Evolutionary conservation across 2,329 filamentous ascomycete genomes (phyloP).

Genomic region (Davidsoniella eucalypti): DNA sequence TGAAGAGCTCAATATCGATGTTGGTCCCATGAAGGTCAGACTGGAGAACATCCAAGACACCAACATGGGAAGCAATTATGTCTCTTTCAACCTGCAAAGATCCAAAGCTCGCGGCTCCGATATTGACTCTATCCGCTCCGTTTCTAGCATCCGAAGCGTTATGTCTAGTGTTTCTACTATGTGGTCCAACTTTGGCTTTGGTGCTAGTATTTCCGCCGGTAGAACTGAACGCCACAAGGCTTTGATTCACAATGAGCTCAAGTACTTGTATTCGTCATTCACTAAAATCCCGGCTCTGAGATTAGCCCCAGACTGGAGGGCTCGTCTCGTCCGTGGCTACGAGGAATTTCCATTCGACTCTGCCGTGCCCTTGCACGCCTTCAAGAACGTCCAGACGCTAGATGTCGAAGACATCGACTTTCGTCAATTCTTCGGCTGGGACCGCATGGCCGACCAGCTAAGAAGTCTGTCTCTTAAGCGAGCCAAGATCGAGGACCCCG

Average conservation of each 20-base stretch:
- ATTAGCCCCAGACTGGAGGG: constrained; percentile 82
- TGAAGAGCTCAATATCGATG: constrained; percentile 76
- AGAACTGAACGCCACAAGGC: constrained; percentile 83
- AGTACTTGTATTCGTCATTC: constrained; percentile 94
- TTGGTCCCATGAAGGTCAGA: constrained; percentile 91
- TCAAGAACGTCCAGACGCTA: constrained; percentile 89
- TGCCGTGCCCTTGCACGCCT: constrained; percentile 86
- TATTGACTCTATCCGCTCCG: constrained; percentile 81
- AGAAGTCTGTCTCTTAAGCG: constrained; percentile 78
- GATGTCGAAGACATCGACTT: constrained; percentile 95
- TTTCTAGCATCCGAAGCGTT: constrained; percentile 90
- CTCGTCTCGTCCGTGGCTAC: constrained; percentile 76
- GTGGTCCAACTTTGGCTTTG: constrained; percentile 77
- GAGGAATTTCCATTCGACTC: constrained; percentile 98
- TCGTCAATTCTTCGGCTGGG: constrained; percentile 94
- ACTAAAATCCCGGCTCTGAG: constrained; percentile 92
- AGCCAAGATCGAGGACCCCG: constrained; percentile 74
- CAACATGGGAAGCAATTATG: constrained; percentile 75
- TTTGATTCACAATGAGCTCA: constrained; percentile 70
- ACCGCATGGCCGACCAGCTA: constrained; percentile 79
- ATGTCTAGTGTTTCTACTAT: constrained; percentile 93
- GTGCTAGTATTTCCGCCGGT: constrained; percentile 60
- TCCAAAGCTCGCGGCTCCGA: constrained; percentile 67
- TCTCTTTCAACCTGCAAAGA: constrained; percentile 79
- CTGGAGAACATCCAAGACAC: constrained; percentile 88